Base-by-base conservation (phyloP, 2,329 filamentous ascomycete species). In the Penicillium capsulatum region DNA sequence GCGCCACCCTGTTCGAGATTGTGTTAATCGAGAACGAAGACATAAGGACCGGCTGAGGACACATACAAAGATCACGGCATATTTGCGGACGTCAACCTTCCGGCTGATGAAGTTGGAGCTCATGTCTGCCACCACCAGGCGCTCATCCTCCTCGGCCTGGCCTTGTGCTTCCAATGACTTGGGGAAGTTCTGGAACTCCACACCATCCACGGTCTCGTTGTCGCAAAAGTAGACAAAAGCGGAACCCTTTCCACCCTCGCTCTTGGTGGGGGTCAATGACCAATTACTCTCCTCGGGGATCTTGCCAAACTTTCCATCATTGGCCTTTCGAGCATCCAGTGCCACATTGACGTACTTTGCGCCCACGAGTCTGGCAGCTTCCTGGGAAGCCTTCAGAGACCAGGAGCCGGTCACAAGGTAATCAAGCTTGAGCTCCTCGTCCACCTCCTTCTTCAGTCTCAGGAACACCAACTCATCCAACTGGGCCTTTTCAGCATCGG, bases 341-440 rank as follows among this genome's bases (percentile, higher is more conserved):
- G 77, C 89, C 20, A 94, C 69, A 62, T 96, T 94, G 65, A 95
- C 83, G 39, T 66, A 64, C 61, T 90, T 80, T 2, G 81, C 66
- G 14, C 91, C 90, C 2, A 95, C 64, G 7, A 97, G 72, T 38
- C 89, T 76, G 42, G 75, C 74, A 3, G 86, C 89, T 68, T 97
- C 91, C 63, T 89, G 83, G 24, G 80, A 83, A 9, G 90, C 90
- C 70, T 97, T 96, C 51, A 87, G 73, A 13, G 86, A 94, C 87
- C 89, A 97, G 38, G 83, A 81, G 38, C 91, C 91, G 3, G 91
- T 96, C 38, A 96, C 80, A 31, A 96, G 68, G 67, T 96, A 97
- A 67, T 97, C 91, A 30, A 94, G 64, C 69, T 83, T 85, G 52
- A 96, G 71, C 43, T 91, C 78, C 40, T 78, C 71, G 35, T 83